A percentile compares a stretch with the other conserved stretches of the same genome.
These are phyloP conservation scores for Echria macrotheca DNA, from an alignment of 495 filamentous ascomycete genomes.

Conservation along the genomic window DNA sequence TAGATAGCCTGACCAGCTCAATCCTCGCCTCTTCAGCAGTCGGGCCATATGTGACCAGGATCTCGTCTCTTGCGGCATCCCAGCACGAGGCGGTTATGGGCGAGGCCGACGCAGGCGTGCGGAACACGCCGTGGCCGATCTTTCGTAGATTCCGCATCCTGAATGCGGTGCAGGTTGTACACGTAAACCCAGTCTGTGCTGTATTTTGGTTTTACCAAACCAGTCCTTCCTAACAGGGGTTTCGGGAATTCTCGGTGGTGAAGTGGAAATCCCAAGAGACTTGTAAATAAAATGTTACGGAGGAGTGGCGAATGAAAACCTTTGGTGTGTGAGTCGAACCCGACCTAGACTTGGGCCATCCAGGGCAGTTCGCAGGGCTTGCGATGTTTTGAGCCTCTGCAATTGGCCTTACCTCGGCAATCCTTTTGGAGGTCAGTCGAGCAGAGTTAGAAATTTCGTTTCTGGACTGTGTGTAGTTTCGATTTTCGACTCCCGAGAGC, in stretches of 20 bases:
- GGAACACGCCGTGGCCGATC: conserved; percentile 57
- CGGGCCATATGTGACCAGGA: conserved; percentile 73
- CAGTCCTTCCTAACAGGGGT: not conserved
- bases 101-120: conserved; percentile 33
- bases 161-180: conserved; percentile 1
- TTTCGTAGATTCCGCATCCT: conserved; percentile 78
- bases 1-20: conserved; percentile 55
- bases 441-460: too few species aligned
- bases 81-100: conserved; percentile 67
- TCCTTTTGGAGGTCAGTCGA: too few species aligned
- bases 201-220: not conserved
- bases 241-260: conserved; percentile 10
- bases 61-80: conserved; percentile 65
- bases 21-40: conserved; percentile 55
- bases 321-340: too few species aligned
- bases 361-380: too few species aligned
- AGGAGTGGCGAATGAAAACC: conserved; percentile 7
- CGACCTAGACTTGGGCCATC: too few species aligned
- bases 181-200: not conserved
- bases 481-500: not conserved
- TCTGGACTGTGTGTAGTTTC: not conserved
- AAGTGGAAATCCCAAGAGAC: not conserved
- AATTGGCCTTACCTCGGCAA: too few species aligned
- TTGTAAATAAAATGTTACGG: conserved; percentile 2
- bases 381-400: not conserved